These are phyloP conservation scores for Paramecium octaurelia DNA, from an alignment of 73 alveolate species.

Conservation along the genomic window DNA sequence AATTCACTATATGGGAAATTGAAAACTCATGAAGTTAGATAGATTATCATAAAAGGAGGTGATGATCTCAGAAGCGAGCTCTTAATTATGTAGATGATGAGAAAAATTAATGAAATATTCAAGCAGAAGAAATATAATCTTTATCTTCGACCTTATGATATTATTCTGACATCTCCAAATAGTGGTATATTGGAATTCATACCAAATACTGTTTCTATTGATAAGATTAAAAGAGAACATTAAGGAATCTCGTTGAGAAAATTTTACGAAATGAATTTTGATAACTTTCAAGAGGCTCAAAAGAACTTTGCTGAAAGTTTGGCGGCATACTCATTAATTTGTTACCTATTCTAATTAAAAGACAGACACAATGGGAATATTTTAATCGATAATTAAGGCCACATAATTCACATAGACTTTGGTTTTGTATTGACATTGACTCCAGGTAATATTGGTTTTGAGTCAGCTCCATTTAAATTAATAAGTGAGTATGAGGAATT, in stretches of 20 bases:
- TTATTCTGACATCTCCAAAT: conserved; percentile 83
- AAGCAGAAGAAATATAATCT: conserved; percentile 72
- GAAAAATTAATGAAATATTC: conserved; percentile 79
- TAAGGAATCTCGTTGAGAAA: conserved; percentile 67
- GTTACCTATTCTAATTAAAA: conserved; percentile 91
- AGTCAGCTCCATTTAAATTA: conserved; percentile 96
- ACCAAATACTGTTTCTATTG: conserved; percentile 95
- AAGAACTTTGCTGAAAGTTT: conserved; percentile 96
- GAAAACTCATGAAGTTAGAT: conserved; percentile 76
- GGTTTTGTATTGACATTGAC: conserved; percentile 91
- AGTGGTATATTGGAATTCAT: conserved; percentile 95
- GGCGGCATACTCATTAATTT: conserved; percentile 98
- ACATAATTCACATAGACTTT: conserved; percentile 95
- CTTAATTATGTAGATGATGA: conserved; percentile 93
- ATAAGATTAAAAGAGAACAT: conserved; percentile 87
- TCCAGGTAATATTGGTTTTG: conserved; percentile 97
- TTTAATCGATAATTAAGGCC: conserved; percentile 91
- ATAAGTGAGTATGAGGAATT: conserved; percentile 62
- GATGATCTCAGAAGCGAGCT: conserved; percentile 97
- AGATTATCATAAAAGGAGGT: conserved; percentile 91
- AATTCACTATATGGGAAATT: conserved; percentile 71
- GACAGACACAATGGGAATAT: conserved; percentile 98
- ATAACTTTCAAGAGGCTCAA: conserved; percentile 91
- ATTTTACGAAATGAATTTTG: conserved; percentile 81
- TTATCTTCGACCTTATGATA: conserved; percentile 93